Conservation (phyloP, 148 eudicot species). For the Chenopodium suecicum region DNA sequence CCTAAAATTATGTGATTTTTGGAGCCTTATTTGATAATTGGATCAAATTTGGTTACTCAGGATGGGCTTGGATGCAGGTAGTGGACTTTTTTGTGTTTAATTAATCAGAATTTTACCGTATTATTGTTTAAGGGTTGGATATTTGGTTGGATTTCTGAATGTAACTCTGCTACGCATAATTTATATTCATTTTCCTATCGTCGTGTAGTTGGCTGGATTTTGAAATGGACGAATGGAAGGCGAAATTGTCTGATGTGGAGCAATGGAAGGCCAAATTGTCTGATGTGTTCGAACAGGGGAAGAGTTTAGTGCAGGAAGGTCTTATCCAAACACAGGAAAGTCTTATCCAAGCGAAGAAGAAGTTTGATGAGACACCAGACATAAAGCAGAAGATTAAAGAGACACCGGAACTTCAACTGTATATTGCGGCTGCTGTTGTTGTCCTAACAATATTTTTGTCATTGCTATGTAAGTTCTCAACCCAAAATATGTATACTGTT, state of each 20-base stretch:
- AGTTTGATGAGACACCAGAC: conserved; percentile 25
- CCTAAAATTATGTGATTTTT: no score
- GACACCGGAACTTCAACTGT: conserved; percentile 44
- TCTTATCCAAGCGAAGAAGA: conserved; percentile 29
- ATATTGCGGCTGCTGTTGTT: conserved; percentile 39
- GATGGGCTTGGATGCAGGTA: no score
- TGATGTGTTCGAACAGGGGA: conserved; percentile 20
- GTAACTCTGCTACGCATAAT: not conserved
- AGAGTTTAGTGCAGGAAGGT: conserved; percentile 32
- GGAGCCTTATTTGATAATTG: no score
- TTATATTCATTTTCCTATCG: not conserved
- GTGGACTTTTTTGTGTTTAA: no score
- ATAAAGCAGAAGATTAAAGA: conserved; percentile 27
- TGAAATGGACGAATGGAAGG: conserved; percentile 40
- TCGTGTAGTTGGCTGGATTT: conserved; percentile 14
- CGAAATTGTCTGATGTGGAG: conserved; percentile 26
- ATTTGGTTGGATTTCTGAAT: no score
- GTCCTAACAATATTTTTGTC: conserved; percentile 37
- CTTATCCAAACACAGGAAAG: conserved; percentile 22
- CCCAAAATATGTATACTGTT: not conserved
- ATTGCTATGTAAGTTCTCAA: conserved; percentile 32
- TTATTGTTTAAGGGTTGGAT: no score
- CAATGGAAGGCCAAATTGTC: conserved; percentile 34
- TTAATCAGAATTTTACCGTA: no score
- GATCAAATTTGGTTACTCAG: no score